Base-by-base conservation (phyloP, 495 filamentous ascomycete genomes). In the Penicillium argentinense region DNA sequence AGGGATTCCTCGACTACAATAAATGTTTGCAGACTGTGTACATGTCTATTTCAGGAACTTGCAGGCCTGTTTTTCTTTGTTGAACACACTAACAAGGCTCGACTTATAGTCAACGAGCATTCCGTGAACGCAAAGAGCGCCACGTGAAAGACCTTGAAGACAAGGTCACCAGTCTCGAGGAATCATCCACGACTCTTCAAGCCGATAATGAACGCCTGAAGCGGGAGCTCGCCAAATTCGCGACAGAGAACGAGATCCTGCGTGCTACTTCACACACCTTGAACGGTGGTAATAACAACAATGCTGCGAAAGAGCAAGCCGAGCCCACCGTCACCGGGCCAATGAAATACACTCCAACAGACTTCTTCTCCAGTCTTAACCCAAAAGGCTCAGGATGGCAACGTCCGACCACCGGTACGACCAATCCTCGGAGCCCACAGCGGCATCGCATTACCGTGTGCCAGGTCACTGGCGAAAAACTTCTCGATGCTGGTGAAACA, bases 101-200 rank as follows among this genome's bases (percentile, higher is more conserved):
- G 12, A 12, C 21, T 22, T 44, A 43, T 49, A 97, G 92, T 24
- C 93, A 98, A 73, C 85, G 93, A 59, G 93, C 93, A 36, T 98
- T 97, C 65, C 89, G 93, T 45, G 93, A 98, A 64, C 87, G 93
- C 52, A 98, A 97, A 69, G 93, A 97, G 63, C 82, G 85, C 32
- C 91, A 95, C 57, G 89, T 97, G 38, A 88, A 88, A 63, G 89
- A 96, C 43, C 85, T 97, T 23, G 92, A 97, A 69, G 77, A 81
- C 39, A 93, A 95, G 59, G 84, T 97, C 27, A 83, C 80, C 43
- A 79, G 75, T 41, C 77, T 95, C 17, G 85, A 90, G 64, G 73
- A 79, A 50, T 67, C 69, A 47, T 79, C 76, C 8, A 66, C 62
- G 12, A 68, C 67, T 16, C 61, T 87, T 0, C 68, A 75, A 48